Evolutionary conservation across 164 flowering plant species (phyloP).

Genomic region (Aristolochia fimbriata): DNA sequence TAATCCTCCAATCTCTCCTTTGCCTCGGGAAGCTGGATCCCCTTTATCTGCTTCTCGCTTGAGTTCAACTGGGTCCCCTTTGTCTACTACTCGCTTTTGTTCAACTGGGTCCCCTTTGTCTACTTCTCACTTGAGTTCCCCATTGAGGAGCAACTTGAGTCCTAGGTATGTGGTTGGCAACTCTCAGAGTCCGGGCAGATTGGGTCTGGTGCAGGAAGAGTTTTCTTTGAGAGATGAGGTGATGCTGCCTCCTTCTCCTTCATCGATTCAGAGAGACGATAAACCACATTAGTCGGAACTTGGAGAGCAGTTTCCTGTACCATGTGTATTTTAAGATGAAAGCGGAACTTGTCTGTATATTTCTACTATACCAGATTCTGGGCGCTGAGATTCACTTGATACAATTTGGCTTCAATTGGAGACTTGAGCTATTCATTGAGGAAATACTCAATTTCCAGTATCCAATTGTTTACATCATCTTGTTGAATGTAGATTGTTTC

Average conservation of each 20-base stretch:
- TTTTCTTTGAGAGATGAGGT: conserved; percentile 5
- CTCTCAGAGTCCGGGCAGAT: conserved; percentile 14
- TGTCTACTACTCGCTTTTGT: conserved; percentile 11
- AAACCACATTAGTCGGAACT: not conserved
- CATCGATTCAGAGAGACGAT: conserved; percentile 28
- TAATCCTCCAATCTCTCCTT: conserved; percentile 20
- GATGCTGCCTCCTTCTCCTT: conserved; percentile 37
- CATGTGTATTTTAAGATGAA: too few relatives aligned
- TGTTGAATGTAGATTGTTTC: too few relatives aligned
- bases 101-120: conserved; percentile 18
- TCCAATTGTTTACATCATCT: too few relatives aligned
- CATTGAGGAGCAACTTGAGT: conserved; percentile 10
- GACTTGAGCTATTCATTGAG: too few relatives aligned
- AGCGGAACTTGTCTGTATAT: too few relatives aligned
- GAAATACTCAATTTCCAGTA: too few relatives aligned
- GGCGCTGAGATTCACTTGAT: too few relatives aligned
- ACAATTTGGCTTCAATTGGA: too few relatives aligned
- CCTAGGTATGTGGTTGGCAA: conserved; percentile 9
- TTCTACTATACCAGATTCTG: too few relatives aligned
- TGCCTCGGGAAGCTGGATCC: conserved; percentile 34
- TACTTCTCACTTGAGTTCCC: conserved; percentile 16
- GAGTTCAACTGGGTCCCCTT: conserved; percentile 16
- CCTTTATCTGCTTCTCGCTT: conserved; percentile 12
- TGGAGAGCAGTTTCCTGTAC: too few relatives aligned
- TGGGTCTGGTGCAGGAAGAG: conserved; percentile 22